Conservation (phyloP, 176 grass and related monocot genomes). For the Triticum aestivum region IWGSC_CS_RefSeq_v2.1 NC_057814.1:222477233-222477732, state of each 20-base stretch:
- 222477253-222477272: neutral
- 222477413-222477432: neutral
- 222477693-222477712: constrained; percentile 55
- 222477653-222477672: constrained; percentile 68
- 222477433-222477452: neutral
- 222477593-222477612: constrained; percentile 88
- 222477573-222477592: constrained; percentile 39
- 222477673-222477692: constrained; percentile 60
- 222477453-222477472: neutral
- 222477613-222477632: constrained; percentile 52
- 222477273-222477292: neutral
- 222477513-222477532: constrained; percentile 90
- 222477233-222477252: neutral
- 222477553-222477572: constrained; percentile 28
- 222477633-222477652: neutral
- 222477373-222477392: neutral
- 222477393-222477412: neutral
- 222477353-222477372: neutral
- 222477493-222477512: constrained; percentile 87
- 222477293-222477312: neutral
- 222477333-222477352: neutral
- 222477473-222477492: constrained; percentile 30
- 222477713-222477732: neutral
- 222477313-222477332: neutral
- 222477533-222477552: constrained; percentile 66